A percentile compares a stretch with the other conserved stretches of the same genome.
Conservation (phyloP, 116 monocot genomes). For the Zostera marina region DNA sequence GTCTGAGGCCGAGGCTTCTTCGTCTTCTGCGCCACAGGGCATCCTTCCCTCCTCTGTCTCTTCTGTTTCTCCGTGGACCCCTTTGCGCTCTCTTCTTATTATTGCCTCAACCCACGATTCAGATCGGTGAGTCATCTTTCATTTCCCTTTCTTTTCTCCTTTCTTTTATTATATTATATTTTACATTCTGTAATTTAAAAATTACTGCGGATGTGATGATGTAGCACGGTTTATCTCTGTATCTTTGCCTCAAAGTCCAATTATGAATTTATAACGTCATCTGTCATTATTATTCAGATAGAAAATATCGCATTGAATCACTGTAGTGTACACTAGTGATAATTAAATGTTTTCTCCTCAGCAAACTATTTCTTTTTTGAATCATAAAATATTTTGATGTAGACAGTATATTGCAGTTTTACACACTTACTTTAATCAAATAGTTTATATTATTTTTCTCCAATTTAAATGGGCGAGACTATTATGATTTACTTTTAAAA, state of each 20-base stretch:
- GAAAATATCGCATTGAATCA: too few species aligned
- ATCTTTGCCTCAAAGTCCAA: too few species aligned
- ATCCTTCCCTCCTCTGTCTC: not conserved
- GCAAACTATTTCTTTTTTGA: not conserved
- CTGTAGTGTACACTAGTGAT: not conserved
- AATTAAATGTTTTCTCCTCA: not conserved
- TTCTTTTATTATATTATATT: not conserved
- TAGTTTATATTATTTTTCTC: not conserved
- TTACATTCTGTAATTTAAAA: not conserved
- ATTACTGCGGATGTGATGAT: not conserved
- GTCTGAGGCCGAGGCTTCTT: not conserved
- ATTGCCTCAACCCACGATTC: slow-evolving; percentile 7
- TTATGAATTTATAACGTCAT: not conserved
- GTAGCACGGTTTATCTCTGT: too few species aligned
- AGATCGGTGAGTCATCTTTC: slow-evolving; percentile 9
- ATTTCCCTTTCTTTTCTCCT: slow-evolving; percentile 2
- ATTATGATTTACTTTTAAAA: not conserved
- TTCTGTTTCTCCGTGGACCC: slow-evolving; percentile 5
- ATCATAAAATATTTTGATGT: not conserved
- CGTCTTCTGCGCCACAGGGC: not conserved
- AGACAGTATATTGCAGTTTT: too few species aligned
- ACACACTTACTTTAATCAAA: not conserved
- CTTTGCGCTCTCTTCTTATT: slow-evolving; percentile 11
- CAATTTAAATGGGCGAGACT: not conserved
- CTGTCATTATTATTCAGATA: not conserved